Evolutionary conservation across 2,329 filamentous ascomycete genomes (phyloP).

Genomic region (Ophiocordyceps robertsii): DNA sequence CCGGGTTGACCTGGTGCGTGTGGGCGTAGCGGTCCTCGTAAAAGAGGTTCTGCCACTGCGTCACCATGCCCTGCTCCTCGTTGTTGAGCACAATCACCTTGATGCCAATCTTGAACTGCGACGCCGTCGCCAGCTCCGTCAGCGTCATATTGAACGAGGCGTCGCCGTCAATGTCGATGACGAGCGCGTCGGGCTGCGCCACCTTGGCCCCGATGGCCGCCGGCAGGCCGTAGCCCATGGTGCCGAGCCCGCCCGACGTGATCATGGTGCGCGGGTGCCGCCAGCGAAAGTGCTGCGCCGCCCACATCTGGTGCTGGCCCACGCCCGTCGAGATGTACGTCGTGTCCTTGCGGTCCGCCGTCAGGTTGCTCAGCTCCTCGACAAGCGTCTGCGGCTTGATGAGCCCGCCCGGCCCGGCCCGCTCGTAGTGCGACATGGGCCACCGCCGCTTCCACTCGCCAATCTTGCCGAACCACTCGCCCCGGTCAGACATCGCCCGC

Average conservation of each 20-base stretch:
- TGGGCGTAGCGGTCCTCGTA: conserved; percentile 89
- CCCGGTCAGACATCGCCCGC: conserved; percentile 49
- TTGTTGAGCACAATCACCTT: conserved; percentile 94
- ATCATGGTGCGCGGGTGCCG: conserved; percentile 84
- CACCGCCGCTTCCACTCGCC: conserved; percentile 82
- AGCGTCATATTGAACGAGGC: conserved; percentile 99
- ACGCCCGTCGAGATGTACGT: conserved; percentile 90
- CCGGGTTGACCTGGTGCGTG: conserved; percentile 89
- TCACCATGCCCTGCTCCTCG: conserved; percentile 98
- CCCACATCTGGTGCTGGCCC: conserved; percentile 98
- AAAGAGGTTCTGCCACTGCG: conserved; percentile 96
- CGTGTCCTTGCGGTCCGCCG: conserved; percentile 63
- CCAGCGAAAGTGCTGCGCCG: conserved; percentile 94
- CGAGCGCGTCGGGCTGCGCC: conserved; percentile 58
- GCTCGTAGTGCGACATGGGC: conserved; percentile 73
- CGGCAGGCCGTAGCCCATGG: conserved; percentile 88
- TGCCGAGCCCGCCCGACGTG: conserved; percentile 79
- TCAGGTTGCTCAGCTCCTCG: conserved; percentile 77
- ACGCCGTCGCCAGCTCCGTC: conserved; percentile 83
- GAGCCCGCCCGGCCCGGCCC: conserved; percentile 56
- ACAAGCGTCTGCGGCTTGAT: conserved; percentile 96
- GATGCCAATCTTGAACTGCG: conserved; percentile 92
- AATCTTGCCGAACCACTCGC: conserved; percentile 84
- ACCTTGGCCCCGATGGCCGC: conserved; percentile 95
- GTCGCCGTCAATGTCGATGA: conserved; percentile 94